These are phyloP conservation scores for Astraeus odoratus DNA, from an alignment of 768 basidiomycete species.

Conservation along the genomic window DNA sequence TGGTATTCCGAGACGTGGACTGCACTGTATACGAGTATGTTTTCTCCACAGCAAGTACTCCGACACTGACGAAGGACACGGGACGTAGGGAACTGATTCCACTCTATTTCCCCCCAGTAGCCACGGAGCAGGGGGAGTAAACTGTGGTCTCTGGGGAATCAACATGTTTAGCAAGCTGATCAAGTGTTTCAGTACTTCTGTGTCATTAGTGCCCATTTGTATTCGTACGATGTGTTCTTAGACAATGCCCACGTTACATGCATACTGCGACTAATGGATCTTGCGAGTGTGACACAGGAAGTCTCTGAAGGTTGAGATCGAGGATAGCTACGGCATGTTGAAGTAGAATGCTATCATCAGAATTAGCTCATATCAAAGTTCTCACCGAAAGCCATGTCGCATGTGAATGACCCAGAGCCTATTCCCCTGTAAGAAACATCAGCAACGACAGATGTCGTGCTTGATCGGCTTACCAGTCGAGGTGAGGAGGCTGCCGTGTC, in stretches of 20 bases:
- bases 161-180: too few relatives aligned
- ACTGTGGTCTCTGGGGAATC: not conserved
- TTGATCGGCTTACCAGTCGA: slow-evolving; percentile 30
- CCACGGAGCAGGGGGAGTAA: not conserved
- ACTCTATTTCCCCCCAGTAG: slow-evolving; percentile 54
- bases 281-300: too few relatives aligned
- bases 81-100: slow-evolving; percentile 43
- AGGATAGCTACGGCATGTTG: too few relatives aligned
- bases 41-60: not conserved
- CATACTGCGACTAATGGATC: too few relatives aligned
- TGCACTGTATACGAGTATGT: slow-evolving; percentile 59
- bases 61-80: not conserved
- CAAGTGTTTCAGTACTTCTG: not conserved
- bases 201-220: too few relatives aligned
- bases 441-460: slow-evolving; percentile 9
- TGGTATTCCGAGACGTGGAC: slow-evolving; percentile 63
- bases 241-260: too few relatives aligned
- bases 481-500: slow-evolving; percentile 16
- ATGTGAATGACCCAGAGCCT: not conserved
- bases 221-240: too few relatives aligned
- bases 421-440: not conserved
- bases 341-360: too few relatives aligned
- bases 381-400: too few relatives aligned
- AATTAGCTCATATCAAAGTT: too few relatives aligned
- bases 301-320: too few relatives aligned